Evolutionary conservation across 306 rosid species (phyloP).

Genomic region (Vigna unguiculata): DNA sequence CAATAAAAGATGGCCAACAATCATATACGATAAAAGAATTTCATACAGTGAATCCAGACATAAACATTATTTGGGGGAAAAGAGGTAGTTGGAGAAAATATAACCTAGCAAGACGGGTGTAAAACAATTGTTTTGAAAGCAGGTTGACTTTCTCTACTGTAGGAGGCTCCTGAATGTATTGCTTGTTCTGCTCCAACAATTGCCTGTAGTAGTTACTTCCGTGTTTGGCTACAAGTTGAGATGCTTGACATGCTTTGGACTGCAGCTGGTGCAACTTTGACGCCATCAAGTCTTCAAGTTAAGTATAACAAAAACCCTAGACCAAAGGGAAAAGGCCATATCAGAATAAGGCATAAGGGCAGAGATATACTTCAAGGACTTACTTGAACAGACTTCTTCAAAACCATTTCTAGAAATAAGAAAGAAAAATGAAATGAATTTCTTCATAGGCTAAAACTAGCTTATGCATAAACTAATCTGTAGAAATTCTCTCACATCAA

Average conservation of each 20-base stretch:
- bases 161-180: slow-evolving; percentile 89
- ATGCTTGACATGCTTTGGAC: slow-evolving; percentile 84
- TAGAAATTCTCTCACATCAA: too few species aligned
- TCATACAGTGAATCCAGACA: slow-evolving; percentile 21
- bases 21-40: slow-evolving; percentile 15
- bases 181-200: slow-evolving; percentile 88
- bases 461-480: too few species aligned
- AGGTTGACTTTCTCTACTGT: slow-evolving; percentile 81
- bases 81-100: slow-evolving; percentile 21
- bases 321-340: slow-evolving; percentile 3
- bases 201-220: slow-evolving; percentile 78
- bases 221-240: slow-evolving; percentile 65
- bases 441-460: too few species aligned
- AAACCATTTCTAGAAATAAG: too few species aligned
- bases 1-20: not conserved
- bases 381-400: too few species aligned
- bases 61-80: not conserved
- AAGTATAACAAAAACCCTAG: slow-evolving; percentile 30
- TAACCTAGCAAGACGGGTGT: slow-evolving; percentile 96
- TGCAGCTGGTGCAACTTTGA: slow-evolving; percentile 75
- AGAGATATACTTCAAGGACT: not conserved
- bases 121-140: slow-evolving; percentile 81
- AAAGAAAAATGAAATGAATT: too few species aligned
- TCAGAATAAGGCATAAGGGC: not conserved
- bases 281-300: slow-evolving; percentile 63